These are phyloP conservation scores for Epichloe baconii DNA, from an alignment of 2,329 filamentous ascomycete species.

Conservation along the genomic window DNA sequence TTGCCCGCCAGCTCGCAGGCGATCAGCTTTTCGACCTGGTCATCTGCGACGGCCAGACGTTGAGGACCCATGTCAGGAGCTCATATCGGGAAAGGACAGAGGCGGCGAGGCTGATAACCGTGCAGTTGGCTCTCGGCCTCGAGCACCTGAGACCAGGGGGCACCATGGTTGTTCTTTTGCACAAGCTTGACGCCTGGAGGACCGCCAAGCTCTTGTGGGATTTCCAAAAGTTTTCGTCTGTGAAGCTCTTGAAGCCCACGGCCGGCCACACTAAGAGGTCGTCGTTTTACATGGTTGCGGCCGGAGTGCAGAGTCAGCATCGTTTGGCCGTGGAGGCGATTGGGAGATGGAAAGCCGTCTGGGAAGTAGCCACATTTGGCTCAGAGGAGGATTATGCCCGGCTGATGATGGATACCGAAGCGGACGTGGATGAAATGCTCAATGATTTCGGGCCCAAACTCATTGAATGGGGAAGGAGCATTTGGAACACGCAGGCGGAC, in stretches of 20 bases:
- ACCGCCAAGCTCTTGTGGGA: conserved; percentile 23
- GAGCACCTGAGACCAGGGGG: conserved; percentile 32
- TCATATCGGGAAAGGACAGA: conserved; percentile 23
- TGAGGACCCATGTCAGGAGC: conserved; percentile 23
- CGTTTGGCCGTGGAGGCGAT: conserved; percentile 23
- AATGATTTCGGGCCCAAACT: conserved; percentile 23
- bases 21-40: conserved; percentile 26
- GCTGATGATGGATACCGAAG: conserved; percentile 3
- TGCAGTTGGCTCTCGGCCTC: conserved; percentile 32
- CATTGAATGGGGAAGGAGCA: conserved; percentile 14
- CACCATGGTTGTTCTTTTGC: conserved; percentile 37
- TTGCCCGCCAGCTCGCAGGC: conserved; percentile 11
- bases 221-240: conserved; percentile 27
- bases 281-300: conserved; percentile 41
- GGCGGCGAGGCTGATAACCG: conserved; percentile 19
- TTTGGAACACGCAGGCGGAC: conserved; percentile 24
- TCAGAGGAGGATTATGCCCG: conserved; percentile 12
- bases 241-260: conserved; percentile 32
- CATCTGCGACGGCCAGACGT: conserved; percentile 34
- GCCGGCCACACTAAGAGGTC: conserved; percentile 26
- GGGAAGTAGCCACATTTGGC: conserved; percentile 26
- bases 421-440: conserved; percentile 13
- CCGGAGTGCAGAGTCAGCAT: conserved; percentile 21
- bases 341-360: conserved; percentile 25
- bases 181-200: conserved; percentile 30